These are phyloP conservation scores for Umbilicus rupestris DNA, from an alignment of 164 flowering plant species.

Conservation along the genomic window DNA sequence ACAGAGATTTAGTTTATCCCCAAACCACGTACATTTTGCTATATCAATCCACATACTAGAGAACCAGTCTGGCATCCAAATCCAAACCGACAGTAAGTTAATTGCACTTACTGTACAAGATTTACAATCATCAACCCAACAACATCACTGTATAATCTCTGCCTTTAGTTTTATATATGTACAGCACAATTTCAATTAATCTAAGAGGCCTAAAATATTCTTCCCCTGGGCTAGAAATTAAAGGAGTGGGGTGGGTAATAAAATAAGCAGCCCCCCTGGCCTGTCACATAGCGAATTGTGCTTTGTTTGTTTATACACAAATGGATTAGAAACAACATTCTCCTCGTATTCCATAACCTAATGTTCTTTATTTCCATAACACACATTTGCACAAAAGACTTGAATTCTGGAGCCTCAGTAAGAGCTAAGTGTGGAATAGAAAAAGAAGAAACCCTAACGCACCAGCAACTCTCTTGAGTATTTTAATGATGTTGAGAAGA, in stretches of 20 bases:
- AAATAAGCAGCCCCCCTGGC: background rate
- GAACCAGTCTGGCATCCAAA: background rate
- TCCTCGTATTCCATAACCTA: slow-evolving; percentile 8
- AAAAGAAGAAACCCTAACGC: background rate
- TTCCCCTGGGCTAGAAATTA: background rate
- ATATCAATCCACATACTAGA: background rate
- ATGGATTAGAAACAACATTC: slow-evolving; percentile 15
- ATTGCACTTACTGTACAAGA: background rate
- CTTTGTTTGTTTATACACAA: background rate
- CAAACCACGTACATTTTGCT: background rate
- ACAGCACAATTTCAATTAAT: background rate
- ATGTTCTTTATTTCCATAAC: slow-evolving; percentile 12
- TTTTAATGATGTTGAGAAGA: background rate
- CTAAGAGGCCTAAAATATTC: background rate
- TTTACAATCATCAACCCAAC: slow-evolving; percentile 2
- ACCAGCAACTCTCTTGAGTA: background rate
- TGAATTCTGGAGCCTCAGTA: slow-evolving; percentile 18
- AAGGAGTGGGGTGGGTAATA: background rate
- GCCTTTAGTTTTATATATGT: background rate
- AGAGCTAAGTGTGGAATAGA: background rate
- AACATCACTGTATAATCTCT: background rate
- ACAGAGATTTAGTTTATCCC: too few species aligned
- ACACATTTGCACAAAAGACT: slow-evolving; percentile 28
- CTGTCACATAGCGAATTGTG: background rate
- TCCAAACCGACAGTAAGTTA: background rate